Evolutionary conservation across 495 filamentous ascomycete genomes (phyloP).

Genomic region (Tuber umbilicatum): DNA sequence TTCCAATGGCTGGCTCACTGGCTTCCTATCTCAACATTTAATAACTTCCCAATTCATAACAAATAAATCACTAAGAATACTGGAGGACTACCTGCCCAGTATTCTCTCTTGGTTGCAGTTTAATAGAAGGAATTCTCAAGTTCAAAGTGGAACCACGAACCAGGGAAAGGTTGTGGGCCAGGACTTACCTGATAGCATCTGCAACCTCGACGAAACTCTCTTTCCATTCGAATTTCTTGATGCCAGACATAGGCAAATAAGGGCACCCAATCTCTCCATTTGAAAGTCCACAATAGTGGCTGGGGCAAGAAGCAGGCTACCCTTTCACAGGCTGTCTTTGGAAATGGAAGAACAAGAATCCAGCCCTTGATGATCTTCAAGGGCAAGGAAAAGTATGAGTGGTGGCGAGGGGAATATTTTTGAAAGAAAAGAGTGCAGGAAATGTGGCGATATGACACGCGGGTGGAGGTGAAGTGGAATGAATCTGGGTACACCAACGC

Average conservation of each 20-base stretch:
- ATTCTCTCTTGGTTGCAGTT: constrained; percentile 9
- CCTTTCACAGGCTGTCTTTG: constrained; percentile 9
- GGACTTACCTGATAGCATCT: constrained; percentile 12
- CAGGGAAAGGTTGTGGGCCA: neutral
- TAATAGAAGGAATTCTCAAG: constrained; percentile 7
- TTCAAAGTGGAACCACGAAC: neutral
- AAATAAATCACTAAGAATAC: constrained; percentile 7
- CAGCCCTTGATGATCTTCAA: constrained; percentile 18
- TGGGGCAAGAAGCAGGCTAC: constrained; percentile 18
- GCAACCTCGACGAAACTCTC: constrained; percentile 13
- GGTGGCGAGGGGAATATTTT: neutral
- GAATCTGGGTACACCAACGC: constrained; percentile 2
- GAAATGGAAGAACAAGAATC: neutral
- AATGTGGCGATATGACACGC: constrained; percentile 4
- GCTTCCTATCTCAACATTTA: constrained; percentile 6
- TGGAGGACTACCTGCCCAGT: neutral
- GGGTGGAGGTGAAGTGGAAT: constrained; percentile 15
- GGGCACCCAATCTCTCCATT: constrained; percentile 12
- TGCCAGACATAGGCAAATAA: constrained; percentile 21
- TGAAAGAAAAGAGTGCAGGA: neutral
- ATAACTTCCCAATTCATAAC: constrained; percentile 17
- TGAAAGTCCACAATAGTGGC: constrained; percentile 9
- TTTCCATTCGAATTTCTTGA: constrained; percentile 9
- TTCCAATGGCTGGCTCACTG: constrained; percentile 7
- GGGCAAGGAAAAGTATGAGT: constrained; percentile 1